Evolutionary conservation across 2,329 filamentous ascomycete genomes (phyloP).

Genomic region (Exophiala sp.): DNA sequence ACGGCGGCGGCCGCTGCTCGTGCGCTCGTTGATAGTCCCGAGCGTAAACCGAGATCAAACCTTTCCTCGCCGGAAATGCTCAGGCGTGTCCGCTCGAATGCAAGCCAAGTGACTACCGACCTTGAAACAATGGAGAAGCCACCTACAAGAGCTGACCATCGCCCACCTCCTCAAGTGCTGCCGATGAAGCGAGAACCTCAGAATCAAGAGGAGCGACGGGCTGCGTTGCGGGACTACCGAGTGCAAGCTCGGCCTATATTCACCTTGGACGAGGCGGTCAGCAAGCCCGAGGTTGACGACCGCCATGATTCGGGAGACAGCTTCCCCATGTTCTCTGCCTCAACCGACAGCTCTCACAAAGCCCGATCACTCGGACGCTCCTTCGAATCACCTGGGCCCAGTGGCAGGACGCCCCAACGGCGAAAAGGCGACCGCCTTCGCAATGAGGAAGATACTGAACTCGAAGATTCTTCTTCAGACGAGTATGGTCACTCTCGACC

Average conservation of each 20-base stretch:
- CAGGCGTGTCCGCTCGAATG: neutral
- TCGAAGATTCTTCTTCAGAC: slow-evolving; percentile 8
- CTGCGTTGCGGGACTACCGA: slow-evolving; percentile 45
- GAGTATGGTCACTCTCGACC: neutral
- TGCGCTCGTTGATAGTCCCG: slow-evolving; percentile 20
- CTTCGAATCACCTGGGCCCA: slow-evolving; percentile 32
- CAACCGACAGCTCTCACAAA: slow-evolving; percentile 51
- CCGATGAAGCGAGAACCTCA: slow-evolving; percentile 27
- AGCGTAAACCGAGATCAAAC: slow-evolving; percentile 20
- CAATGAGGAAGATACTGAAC: slow-evolving; percentile 14
- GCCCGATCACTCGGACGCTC: slow-evolving; percentile 50
- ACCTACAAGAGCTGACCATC: neutral
- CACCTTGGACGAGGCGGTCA: slow-evolving; percentile 41
- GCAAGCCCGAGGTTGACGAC: slow-evolving; percentile 32
- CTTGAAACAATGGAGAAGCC: neutral
- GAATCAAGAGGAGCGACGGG: slow-evolving; percentile 39
- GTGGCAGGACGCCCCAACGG: neutral
- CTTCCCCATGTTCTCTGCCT: slow-evolving; percentile 59
- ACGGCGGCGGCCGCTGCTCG: slow-evolving; percentile 27
- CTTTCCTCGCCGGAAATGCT: slow-evolving; percentile 13
- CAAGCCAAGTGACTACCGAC: slow-evolving; percentile 4
- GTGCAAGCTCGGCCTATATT: slow-evolving; percentile 46
- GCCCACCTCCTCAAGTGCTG: neutral
- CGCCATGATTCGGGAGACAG: slow-evolving; percentile 57
- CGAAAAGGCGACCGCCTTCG: slow-evolving; percentile 1